Evolutionary conservation across 306 rosid species (phyloP).

Genomic region (Inga oerstediana): DNA sequence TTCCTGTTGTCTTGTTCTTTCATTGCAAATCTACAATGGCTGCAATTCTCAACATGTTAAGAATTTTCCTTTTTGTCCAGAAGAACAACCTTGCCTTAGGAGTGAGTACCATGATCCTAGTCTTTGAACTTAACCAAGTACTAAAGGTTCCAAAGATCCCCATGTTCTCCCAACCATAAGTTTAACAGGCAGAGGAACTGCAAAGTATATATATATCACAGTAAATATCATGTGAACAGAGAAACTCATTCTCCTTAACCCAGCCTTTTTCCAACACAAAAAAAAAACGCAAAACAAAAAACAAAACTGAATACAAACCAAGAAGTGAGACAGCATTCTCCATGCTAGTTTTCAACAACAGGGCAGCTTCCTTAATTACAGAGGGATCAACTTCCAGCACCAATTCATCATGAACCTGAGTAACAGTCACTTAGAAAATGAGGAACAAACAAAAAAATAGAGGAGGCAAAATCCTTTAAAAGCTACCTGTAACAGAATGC

Average conservation of each 20-base stretch:
- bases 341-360: slow-evolving; percentile 79
- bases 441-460: background rate
- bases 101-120: slow-evolving; percentile 37
- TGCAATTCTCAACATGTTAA: slow-evolving; percentile 24
- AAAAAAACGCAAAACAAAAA: background rate
- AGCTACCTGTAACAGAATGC: slow-evolving; percentile 84
- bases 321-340: slow-evolving; percentile 85
- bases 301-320: slow-evolving; percentile 54
- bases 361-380: slow-evolving; percentile 73
- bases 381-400: slow-evolving; percentile 92
- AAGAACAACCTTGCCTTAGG: slow-evolving; percentile 34
- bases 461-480: slow-evolving; percentile 15
- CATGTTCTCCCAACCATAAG: slow-evolving; percentile 87
- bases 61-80: slow-evolving; percentile 19
- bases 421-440: slow-evolving; percentile 31
- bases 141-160: slow-evolving; percentile 89
- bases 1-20: background rate
- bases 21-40: slow-evolving; percentile 1
- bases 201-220: slow-evolving; percentile 33
- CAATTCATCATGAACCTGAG: slow-evolving; percentile 92
- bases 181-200: slow-evolving; percentile 92
- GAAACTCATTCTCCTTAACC: slow-evolving; percentile 10
- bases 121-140: slow-evolving; percentile 43
- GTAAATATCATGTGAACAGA: slow-evolving; percentile 23
- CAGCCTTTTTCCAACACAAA: background rate